Percentiles rank a stretch among this genome's conserved stretches.
Evolutionary conservation across 2,329 filamentous ascomycete genomes (phyloP).

Genomic region (Cladosporium sp.): DNA sequence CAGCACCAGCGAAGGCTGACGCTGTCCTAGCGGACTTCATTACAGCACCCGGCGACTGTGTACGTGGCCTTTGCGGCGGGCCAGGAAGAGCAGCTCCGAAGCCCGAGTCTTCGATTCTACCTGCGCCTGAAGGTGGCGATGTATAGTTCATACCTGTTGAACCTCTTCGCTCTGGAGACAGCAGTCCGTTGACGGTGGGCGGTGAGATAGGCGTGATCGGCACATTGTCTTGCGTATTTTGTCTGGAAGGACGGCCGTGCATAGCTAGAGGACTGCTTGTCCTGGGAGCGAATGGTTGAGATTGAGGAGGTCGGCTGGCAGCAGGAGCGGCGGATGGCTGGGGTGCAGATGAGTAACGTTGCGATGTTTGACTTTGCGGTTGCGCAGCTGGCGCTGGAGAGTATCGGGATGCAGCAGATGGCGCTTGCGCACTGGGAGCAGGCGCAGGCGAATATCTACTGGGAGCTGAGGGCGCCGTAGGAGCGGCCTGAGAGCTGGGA

Average conservation of each 20-base stretch:
- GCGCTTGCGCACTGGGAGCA: slow-evolving; percentile 32
- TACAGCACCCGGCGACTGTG: slow-evolving; percentile 55
- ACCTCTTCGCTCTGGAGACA: slow-evolving; percentile 20
- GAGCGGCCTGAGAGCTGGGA: slow-evolving; percentile 22
- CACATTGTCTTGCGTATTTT: slow-evolving; percentile 25
- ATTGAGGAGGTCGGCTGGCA: slow-evolving; percentile 23
- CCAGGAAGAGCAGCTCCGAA: slow-evolving; percentile 31
- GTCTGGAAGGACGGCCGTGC: slow-evolving; percentile 7
- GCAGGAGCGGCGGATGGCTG: slow-evolving; percentile 21
- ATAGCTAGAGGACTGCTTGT: slow-evolving; percentile 62
- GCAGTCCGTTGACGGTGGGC: slow-evolving; percentile 27
- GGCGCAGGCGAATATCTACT: slow-evolving; percentile 34
- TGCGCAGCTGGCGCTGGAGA: slow-evolving; percentile 51
- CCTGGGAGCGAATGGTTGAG: slow-evolving; percentile 55
- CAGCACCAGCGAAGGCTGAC: slow-evolving; percentile 19
- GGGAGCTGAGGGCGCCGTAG: slow-evolving; percentile 24
- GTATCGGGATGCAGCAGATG: slow-evolving; percentile 45
- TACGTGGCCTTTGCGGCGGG: slow-evolving; percentile 35
- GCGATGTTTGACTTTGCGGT: slow-evolving; percentile 23
- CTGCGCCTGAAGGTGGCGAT: slow-evolving; percentile 38
- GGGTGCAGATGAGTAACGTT: slow-evolving; percentile 37
- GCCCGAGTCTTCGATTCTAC: background rate
- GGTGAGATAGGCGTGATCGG: slow-evolving; percentile 33
- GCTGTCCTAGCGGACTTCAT: slow-evolving; percentile 45
- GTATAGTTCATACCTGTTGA: slow-evolving; percentile 30